Percentiles rank a stretch among this genome's conserved stretches.
phyloP scores from a whole-genome alignment of 2,329 filamentous ascomycete genomes.

The Pyrenophora teres region DNA sequence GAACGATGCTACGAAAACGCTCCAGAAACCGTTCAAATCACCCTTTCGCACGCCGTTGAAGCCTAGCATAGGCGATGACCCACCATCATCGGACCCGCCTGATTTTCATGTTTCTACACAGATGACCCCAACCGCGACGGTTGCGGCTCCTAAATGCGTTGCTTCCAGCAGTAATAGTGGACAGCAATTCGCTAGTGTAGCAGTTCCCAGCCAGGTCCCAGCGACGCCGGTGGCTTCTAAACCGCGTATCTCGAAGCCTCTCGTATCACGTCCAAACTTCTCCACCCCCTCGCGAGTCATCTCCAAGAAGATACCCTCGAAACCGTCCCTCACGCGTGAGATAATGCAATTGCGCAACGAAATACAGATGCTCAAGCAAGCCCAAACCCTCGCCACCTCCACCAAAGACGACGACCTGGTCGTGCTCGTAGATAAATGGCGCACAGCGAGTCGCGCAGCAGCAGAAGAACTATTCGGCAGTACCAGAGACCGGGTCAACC shows the following conservation, averaged over 20 bases:
- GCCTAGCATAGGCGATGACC: conserved; percentile 27
- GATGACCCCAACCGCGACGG: neutral
- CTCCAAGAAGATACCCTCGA: conserved; percentile 22
- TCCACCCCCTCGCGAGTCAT: conserved; percentile 16
- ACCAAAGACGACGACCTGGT: conserved; percentile 60
- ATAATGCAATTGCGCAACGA: conserved; percentile 44
- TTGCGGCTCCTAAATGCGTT: neutral
- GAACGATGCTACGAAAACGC: conserved; percentile 60
- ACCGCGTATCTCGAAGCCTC: conserved; percentile 16
- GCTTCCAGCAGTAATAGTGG: conserved; percentile 1
- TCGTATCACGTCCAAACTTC: conserved; percentile 16
- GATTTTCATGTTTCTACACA: conserved; percentile 13
- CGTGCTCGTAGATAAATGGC: conserved; percentile 65
- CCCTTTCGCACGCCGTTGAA: conserved; percentile 60
- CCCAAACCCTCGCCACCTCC: conserved; percentile 45
- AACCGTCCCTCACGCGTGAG: conserved; percentile 37
- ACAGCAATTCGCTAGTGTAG: neutral
- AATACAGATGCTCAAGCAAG: conserved; percentile 50
- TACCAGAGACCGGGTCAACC: conserved; percentile 63
- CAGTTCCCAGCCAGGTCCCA: neutral
- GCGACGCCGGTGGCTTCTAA: conserved; percentile 8
- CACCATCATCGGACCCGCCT: conserved; percentile 33
- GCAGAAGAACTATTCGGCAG: conserved; percentile 70
- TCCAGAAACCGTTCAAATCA: conserved; percentile 74
- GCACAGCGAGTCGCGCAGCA: conserved; percentile 61